phyloP scores from a whole-genome alignment of 2,329 filamentous ascomycete genomes.

The Aspergillus vadensis region DNA sequence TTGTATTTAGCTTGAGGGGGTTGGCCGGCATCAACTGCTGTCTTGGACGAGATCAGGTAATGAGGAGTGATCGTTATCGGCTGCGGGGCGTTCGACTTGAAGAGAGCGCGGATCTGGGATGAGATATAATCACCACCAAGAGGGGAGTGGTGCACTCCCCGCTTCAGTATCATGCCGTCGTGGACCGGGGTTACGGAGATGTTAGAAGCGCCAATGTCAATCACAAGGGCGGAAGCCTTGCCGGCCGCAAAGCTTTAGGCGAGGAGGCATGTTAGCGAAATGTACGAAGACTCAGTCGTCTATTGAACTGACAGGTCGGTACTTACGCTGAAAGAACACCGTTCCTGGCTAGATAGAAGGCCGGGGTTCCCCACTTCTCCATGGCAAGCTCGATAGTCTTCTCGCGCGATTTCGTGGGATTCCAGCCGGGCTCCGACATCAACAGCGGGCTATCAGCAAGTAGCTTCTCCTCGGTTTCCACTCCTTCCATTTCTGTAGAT shows the following conservation, averaged over 20 bases:
- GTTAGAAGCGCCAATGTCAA: slow-evolving; percentile 87
- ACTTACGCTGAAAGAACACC: slow-evolving; percentile 78
- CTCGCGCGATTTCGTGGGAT: slow-evolving; percentile 81
- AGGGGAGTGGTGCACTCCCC: slow-evolving; percentile 81
- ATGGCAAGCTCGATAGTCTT: slow-evolving; percentile 95
- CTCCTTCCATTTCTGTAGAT: slow-evolving; percentile 62
- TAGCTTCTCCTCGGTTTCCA: slow-evolving; percentile 69
- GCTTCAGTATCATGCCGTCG: slow-evolving; percentile 91
- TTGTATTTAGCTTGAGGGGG: slow-evolving; percentile 75
- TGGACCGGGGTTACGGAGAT: slow-evolving; percentile 89
- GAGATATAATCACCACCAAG: slow-evolving; percentile 89
- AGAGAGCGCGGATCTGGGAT: slow-evolving; percentile 80
- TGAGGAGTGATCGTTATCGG: slow-evolving; percentile 78
- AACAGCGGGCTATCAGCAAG: slow-evolving; percentile 87
- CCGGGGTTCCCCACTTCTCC: slow-evolving; percentile 93
- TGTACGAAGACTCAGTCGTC: background rate
- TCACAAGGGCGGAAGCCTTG: slow-evolving; percentile 87
- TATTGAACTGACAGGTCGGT: background rate
- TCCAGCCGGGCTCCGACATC: slow-evolving; percentile 95
- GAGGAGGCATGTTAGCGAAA: slow-evolving; percentile 5
- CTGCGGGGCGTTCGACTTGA: slow-evolving; percentile 65
- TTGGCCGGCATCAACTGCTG: slow-evolving; percentile 80
- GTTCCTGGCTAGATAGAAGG: slow-evolving; percentile 88
- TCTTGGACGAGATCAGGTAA: slow-evolving; percentile 85
- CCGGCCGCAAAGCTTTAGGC: slow-evolving; percentile 73